These are phyloP conservation scores for Cucurbita argyrosperma DNA, from an alignment of 306 rosid species.

Conservation along the genomic window DNA sequence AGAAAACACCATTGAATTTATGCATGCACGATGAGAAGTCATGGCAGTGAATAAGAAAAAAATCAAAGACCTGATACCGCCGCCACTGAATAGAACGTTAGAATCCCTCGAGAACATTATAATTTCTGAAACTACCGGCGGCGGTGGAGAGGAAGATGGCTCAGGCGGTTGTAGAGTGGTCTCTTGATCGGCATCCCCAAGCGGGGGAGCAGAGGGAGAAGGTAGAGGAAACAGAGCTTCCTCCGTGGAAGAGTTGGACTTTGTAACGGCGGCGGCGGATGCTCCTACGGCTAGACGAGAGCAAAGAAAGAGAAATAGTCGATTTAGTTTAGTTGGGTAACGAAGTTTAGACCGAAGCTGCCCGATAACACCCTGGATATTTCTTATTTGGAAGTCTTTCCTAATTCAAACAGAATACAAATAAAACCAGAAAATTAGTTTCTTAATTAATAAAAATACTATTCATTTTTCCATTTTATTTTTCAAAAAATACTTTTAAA, in stretches of 20 bases:
- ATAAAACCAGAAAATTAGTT: not conserved
- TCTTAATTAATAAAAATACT: not conserved
- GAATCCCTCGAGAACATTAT: slow-evolving; percentile 48
- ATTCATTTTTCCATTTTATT: too few relatives aligned
- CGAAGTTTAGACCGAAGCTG: not conserved
- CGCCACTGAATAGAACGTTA: slow-evolving; percentile 58
- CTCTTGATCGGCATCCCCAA: slow-evolving; percentile 8
- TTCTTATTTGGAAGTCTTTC: not conserved
- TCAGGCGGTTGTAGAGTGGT: not conserved
- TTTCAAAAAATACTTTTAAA: too few relatives aligned
- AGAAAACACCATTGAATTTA: not conserved
- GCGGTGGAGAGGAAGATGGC: slow-evolving; percentile 7
- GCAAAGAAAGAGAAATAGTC: not conserved
- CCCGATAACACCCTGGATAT: not conserved
- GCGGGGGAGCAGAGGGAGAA: not conserved
- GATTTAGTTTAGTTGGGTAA: not conserved
- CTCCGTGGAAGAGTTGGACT: not conserved
- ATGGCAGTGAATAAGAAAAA: not conserved
- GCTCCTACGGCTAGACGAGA: not conserved
- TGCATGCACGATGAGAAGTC: not conserved
- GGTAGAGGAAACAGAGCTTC: not conserved
- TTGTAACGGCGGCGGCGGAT: not conserved
- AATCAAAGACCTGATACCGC: slow-evolving; percentile 50
- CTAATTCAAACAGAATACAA: not conserved
- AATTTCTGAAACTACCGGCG: slow-evolving; percentile 7